These are phyloP conservation scores for Stemphylium lycopersici DNA, from an alignment of 2,329 filamentous ascomycete species.

Conservation along the genomic window DNA sequence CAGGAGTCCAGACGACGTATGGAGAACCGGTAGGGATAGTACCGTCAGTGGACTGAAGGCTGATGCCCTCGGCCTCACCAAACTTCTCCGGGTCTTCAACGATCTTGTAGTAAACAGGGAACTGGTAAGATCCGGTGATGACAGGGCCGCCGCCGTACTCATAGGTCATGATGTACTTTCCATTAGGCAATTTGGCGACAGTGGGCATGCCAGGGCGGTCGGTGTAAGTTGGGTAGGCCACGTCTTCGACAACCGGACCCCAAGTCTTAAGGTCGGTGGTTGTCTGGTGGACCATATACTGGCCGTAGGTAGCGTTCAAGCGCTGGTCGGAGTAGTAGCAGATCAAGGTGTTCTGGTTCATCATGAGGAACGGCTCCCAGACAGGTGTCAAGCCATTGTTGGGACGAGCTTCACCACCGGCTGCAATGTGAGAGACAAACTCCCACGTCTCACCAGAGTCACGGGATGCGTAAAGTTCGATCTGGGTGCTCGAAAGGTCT, in stretches of 20 bases:
- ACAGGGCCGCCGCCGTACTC: conserved; percentile 62
- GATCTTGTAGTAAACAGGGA: conserved; percentile 62
- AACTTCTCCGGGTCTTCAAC: conserved; percentile 56
- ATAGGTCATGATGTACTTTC: conserved; percentile 68
- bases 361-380: conserved; percentile 73
- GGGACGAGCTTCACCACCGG: conserved; percentile 66
- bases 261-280: conserved; percentile 65
- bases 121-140: conserved; percentile 44
- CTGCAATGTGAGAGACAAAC: conserved; percentile 70
- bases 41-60: conserved; percentile 55
- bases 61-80: conserved; percentile 47
- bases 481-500: conserved; percentile 67
- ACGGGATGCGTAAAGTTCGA: conserved; percentile 70
- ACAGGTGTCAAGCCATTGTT: conserved; percentile 71
- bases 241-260: conserved; percentile 66
- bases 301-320: conserved; percentile 65
- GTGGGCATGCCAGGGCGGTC: conserved; percentile 73
- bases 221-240: conserved; percentile 66
- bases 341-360: conserved; percentile 65
- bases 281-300: conserved; percentile 71
- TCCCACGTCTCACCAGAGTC: conserved; percentile 68
- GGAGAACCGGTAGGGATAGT: conserved; percentile 55
- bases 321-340: conserved; percentile 76
- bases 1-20: conserved; percentile 60
- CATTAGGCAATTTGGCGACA: conserved; percentile 63